Evolutionary conservation across 2,329 filamentous ascomycete species (phyloP), one percentile per base, ranked within the genome.

Genomic region (Paraphaeosphaeria minitans): DNA sequence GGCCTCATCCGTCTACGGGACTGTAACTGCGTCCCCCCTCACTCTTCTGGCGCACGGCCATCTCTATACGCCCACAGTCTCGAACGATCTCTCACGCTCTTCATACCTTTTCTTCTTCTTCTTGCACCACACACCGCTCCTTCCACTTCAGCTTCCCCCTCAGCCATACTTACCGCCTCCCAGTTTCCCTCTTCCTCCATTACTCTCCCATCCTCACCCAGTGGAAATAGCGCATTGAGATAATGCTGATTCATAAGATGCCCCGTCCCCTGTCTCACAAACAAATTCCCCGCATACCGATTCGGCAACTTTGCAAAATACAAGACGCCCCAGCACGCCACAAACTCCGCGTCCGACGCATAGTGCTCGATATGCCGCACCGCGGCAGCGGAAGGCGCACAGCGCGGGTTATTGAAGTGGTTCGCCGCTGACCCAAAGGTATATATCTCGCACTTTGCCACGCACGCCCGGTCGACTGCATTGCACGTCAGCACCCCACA

Each of bases 351-450:
- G 83, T 84, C 70, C 93, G 90, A 2, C n/a, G 88, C 89, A 68
- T 93, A 95, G 75, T 95, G 91, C 75, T 95, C 91, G 41, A 95
- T 88, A 64, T 93, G 83, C 9, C n/a, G n/a, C n/a, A n/a, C 5
- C 9, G 8, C 4, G 29, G 8, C 2, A 31, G 6, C 84, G 82
- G 53, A 94, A 13, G 35, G n/a, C n/a, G n/a, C n/a, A n/a, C n/a
- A n/a, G n/a, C n/a, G n/a, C n/a, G 90, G 91, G 63, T 92, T 92
- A 74, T 93, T 93, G 79, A 92, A 93, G 73, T 93, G 90, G 67
- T 92, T 92, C 0, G 91, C 89, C 0, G 90, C 90, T 57, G 86
- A 89, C 29, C 89, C 91, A 72, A 94, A 94, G 0, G 90, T 93
- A 74, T 83, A 84, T 13, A 94, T 84, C 74, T 94, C 90, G 13